Conservation (phyloP, 768 basidiomycete genomes). For the Podaxis sp. region DNA sequence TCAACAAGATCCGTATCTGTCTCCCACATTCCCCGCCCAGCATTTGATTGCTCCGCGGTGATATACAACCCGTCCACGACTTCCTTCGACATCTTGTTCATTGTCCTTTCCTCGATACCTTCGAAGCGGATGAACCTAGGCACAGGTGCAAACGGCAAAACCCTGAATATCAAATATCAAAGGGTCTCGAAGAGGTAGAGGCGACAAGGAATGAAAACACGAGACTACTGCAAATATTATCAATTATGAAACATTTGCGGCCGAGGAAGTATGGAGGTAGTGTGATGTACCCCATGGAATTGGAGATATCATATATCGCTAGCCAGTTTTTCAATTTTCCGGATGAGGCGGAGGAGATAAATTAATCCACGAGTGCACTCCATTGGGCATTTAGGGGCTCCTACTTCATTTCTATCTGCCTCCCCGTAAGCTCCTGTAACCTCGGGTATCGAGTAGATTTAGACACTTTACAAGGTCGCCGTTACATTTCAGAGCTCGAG, state of each 20-base stretch:
- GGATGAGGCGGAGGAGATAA: background rate
- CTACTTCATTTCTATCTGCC: background rate
- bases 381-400: background rate
- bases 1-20: too few species aligned
- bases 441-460: background rate
- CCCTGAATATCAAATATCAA: background rate
- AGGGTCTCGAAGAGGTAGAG: background rate
- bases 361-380: background rate
- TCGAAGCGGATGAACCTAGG: background rate
- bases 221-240: background rate
- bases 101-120: background rate
- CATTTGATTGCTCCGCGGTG: background rate
- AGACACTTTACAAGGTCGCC: background rate
- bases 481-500: background rate
- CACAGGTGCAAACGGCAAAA: background rate
- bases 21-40: background rate
- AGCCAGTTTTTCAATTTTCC: background rate
- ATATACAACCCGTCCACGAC: background rate
- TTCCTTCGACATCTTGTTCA: background rate
- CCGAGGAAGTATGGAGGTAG: background rate
- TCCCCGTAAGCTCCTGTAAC: background rate
- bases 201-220: background rate
- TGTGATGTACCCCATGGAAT: background rate
- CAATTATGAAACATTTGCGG: background rate
- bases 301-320: background rate